Percentiles rank a stretch among this genome's conserved stretches.
Conservation (phyloP, 164 flowering plant genomes). For the Liquidambar formosana region DNA sequence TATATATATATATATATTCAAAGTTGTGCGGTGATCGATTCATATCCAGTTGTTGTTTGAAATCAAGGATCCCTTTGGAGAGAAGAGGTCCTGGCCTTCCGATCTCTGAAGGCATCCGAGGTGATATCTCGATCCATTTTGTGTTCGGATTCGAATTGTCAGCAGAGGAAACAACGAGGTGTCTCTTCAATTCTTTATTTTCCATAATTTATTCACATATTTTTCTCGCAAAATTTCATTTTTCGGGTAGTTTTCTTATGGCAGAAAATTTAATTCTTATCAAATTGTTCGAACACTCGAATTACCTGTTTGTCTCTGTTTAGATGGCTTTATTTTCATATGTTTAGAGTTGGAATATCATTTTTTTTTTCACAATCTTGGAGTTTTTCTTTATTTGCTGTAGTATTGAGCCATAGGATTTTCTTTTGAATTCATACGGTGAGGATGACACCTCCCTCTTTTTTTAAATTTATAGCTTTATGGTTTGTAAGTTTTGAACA, state of each 20-base stretch:
- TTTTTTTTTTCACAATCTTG: too few relatives aligned
- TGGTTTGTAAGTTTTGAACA: neutral
- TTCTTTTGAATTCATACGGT: neutral
- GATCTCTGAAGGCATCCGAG: neutral
- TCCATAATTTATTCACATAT: too few relatives aligned
- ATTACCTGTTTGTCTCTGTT: too few relatives aligned
- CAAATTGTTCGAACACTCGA: too few relatives aligned
- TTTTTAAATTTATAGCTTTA: neutral
- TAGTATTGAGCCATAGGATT: too few relatives aligned
- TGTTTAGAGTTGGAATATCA: too few relatives aligned
- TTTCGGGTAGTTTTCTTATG: too few relatives aligned
- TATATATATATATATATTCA: neutral
- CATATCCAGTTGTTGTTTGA: neutral
- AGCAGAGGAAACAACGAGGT: neutral
- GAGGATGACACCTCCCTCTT: neutral
- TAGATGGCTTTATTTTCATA: too few relatives aligned
- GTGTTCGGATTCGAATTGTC: neutral
- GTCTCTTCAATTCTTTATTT: neutral
- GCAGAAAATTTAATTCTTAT: too few relatives aligned
- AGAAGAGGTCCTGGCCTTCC: neutral
- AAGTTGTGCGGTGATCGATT: neutral
- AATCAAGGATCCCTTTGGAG: neutral
- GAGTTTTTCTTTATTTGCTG: too few relatives aligned
- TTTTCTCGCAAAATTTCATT: too few relatives aligned
- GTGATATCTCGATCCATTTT: too few relatives aligned